Conservation (phyloP, 2,329 filamentous ascomycete species). For the Coniochaeta sp. region DNA sequence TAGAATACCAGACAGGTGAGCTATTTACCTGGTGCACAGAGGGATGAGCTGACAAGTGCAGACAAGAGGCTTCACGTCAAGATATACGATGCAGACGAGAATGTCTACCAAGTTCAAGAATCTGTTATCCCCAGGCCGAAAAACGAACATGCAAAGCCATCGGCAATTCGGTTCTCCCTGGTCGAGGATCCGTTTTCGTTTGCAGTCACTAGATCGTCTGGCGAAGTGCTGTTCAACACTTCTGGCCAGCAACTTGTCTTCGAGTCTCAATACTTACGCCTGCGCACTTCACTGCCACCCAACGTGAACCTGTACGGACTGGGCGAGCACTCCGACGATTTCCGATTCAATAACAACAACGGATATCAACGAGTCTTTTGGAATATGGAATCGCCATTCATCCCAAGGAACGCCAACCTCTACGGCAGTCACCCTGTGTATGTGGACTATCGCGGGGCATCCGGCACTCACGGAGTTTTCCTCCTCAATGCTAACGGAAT, state of each 20-base stretch:
- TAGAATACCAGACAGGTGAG: constrained; percentile 24
- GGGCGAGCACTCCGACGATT: constrained; percentile 67
- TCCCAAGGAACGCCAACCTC: constrained; percentile 56
- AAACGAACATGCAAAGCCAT: constrained; percentile 19
- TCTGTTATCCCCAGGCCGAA: constrained; percentile 57
- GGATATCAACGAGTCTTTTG: constrained; percentile 60
- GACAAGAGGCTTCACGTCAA: constrained; percentile 66
- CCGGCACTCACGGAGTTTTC: constrained; percentile 57
- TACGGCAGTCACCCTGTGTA: constrained; percentile 70
- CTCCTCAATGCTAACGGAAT: constrained; percentile 68
- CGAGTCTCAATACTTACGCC: constrained; percentile 65
- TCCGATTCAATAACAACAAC: constrained; percentile 59
- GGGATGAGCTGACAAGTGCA: constrained; percentile 17
- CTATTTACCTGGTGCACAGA: not conserved
- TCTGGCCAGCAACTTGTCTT: constrained; percentile 52
- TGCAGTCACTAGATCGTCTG: constrained; percentile 38
- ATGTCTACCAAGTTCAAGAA: constrained; percentile 69
- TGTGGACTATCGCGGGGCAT: constrained; percentile 55
- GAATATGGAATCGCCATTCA: constrained; percentile 58
- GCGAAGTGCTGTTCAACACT: constrained; percentile 51
- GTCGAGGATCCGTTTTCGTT: constrained; percentile 58
- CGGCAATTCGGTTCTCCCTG: constrained; percentile 36
- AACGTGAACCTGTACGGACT: constrained; percentile 67
- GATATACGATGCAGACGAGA: constrained; percentile 62
- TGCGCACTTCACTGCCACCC: constrained; percentile 60